These are phyloP conservation scores for Aureobasidium namibiae DNA, from an alignment of 2,329 filamentous ascomycete genomes.

Conservation along the genomic window DNA sequence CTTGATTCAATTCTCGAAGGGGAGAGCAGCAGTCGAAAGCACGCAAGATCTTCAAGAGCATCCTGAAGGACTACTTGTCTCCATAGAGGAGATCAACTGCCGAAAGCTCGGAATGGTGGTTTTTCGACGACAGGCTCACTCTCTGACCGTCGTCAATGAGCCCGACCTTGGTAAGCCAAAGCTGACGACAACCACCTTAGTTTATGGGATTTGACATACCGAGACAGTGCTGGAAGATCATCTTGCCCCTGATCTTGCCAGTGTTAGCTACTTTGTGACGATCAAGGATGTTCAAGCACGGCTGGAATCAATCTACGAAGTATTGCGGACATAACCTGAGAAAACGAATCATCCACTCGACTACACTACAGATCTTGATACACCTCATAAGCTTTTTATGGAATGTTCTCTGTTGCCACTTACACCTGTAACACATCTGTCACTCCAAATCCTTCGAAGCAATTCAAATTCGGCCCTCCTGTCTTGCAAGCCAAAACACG, in stretches of 20 bases:
- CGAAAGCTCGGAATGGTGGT: not conserved
- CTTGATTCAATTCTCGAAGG: not conserved
- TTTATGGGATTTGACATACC: no score
- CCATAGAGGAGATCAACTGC: not conserved
- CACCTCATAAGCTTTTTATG: not conserved
- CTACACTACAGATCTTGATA: not conserved
- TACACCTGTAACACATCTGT: conserved; percentile 1
- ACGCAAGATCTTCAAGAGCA: not conserved
- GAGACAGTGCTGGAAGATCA: not conserved
- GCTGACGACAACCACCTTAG: no score
- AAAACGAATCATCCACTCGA: not conserved
- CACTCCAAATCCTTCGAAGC: not conserved
- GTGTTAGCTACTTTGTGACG: not conserved
- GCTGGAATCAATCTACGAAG: not conserved
- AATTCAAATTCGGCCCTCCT: not conserved
- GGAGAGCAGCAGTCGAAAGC: not conserved
- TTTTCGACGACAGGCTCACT: not conserved
- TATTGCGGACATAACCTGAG: not conserved
- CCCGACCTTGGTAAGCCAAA: not conserved
- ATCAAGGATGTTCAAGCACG: not conserved
- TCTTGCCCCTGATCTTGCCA: not conserved
- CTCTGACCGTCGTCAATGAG: not conserved
- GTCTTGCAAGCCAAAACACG: not conserved
- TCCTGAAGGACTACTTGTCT: not conserved
- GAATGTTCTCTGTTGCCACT: not conserved